Evolutionary conservation across 1,284 basidiomycete species (phyloP).

Genomic region (Ustilago sp.): DNA sequence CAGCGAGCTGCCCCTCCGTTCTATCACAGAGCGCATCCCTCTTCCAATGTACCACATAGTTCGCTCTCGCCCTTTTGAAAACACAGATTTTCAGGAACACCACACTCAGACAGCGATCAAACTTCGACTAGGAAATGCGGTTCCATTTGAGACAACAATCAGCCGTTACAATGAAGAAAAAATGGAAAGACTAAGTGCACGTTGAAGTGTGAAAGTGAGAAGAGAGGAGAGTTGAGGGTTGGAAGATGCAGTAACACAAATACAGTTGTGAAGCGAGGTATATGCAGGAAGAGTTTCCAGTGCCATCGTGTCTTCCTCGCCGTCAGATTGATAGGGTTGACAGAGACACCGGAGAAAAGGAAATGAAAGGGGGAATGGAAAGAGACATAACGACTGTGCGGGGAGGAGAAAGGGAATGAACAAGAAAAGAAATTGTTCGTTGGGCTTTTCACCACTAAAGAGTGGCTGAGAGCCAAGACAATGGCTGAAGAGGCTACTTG

Average conservation of each 20-base stretch:
- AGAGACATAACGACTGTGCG: slow-evolving; percentile 6
- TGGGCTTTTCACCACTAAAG: slow-evolving; percentile 2
- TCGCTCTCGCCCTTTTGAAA: not conserved
- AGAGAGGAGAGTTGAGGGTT: not conserved
- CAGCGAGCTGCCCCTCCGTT: slow-evolving; percentile 14
- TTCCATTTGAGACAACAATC: slow-evolving; percentile 26
- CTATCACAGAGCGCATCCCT: not conserved
- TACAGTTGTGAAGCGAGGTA: slow-evolving; percentile 21
- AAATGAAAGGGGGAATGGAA: slow-evolving; percentile 5
- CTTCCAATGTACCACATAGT: not conserved
- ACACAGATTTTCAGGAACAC: not conserved
- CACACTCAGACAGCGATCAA: not conserved
- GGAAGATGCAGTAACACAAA: slow-evolving; percentile 9
- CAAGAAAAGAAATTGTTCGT: slow-evolving; percentile 30
- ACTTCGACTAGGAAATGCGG: slow-evolving; percentile 14
- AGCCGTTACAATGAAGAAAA: slow-evolving; percentile 41
- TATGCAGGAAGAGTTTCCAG: slow-evolving; percentile 23
- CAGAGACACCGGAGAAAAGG: not conserved
- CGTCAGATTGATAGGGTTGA: not conserved
- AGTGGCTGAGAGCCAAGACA: slow-evolving; percentile 14
- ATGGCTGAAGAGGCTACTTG: slow-evolving; percentile 1
- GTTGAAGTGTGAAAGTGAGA: not conserved
- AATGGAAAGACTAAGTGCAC: not conserved
- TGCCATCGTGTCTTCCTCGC: not conserved
- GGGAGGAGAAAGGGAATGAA: slow-evolving; percentile 1